Evolutionary conservation across 1,139 yeast genomes (phyloP), one percentile per base, ranked within the genome.

Genomic region (Debaryomycetaceae sp.): DNA sequence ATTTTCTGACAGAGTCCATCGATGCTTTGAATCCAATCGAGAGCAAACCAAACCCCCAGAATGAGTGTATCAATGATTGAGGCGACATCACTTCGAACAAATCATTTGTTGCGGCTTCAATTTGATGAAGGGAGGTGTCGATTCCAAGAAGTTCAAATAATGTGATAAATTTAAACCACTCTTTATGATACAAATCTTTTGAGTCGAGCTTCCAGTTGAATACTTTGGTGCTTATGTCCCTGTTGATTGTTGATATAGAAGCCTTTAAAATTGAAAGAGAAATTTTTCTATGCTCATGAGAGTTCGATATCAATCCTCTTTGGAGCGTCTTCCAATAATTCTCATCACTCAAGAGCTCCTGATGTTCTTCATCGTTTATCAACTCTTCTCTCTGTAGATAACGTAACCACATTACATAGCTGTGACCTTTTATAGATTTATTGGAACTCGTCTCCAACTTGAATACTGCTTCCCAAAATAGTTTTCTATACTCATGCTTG

Each of bases 81-180:
- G 80, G 76, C 0, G 83, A 69, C 37, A 88, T 71, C 23, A 88
- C 63, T 2, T 66, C 67, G 5, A 82, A 62, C 37, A 90, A 76
- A 56, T 88, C 96, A 6, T 66, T 65, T 2, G 79, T 65, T 0
- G 95, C 95, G 9, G 90, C 97, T 53, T 84, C 84, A 0, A 93
- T 83, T 62, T 90, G 97, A 56, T 90, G 91, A 55, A 87, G 68
- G 0, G 97, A 87, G 0, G 96, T 84, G 59, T 90, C 97, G 40
- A 90, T 76, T 1, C 90, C 95, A 36, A 88, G 67, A 41, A 90
- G 85, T 57, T 90, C 96, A 52, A 81, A 85, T 11, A 90, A 66
- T 0, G 96, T 87, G 33, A 81, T 72, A 55, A 72, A 90, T 48
- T 88, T 73, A 40, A 79, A 75, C 97, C 97, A 90, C 39, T 81